Percentiles rank a stretch among this genome's conserved stretches.
Conservation (phyloP, 108 stramenopile species). For the Halocafeteria seosinensis region DNA sequence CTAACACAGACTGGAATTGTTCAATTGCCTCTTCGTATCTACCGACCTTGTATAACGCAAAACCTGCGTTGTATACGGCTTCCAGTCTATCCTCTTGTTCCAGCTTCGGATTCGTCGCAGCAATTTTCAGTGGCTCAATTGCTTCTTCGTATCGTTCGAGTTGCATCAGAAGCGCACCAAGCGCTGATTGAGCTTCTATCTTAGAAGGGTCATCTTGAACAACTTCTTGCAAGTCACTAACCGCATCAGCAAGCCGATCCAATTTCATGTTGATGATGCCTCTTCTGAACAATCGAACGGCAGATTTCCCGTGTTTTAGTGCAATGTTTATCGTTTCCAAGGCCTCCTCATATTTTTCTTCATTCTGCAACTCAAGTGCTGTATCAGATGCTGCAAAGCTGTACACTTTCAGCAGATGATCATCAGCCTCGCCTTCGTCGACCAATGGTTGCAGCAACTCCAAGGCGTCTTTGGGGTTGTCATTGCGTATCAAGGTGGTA, state of each 20-base stretch:
- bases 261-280: not conserved
- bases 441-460: not conserved
- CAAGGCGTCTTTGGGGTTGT: not conserved
- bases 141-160: not conserved
- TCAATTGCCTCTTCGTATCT: not conserved
- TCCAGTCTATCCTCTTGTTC: not conserved
- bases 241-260: not conserved
- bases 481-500: not conserved
- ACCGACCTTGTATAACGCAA: not conserved
- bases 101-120: no score
- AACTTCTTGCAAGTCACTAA: not conserved
- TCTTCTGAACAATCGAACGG: not conserved
- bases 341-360: not conserved
- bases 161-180: not conserved
- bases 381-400: not conserved
- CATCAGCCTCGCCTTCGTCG: not conserved
- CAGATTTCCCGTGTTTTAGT: not conserved
- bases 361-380: not conserved
- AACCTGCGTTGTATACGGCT: not conserved
- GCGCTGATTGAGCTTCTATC: not conserved
- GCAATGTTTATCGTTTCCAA: not conserved
- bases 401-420: not conserved
- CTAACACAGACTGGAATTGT: not conserved
- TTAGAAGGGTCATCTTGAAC: not conserved
- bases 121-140: not conserved